Percentiles rank a stretch among this genome's conserved stretches.
phyloP scores from a whole-genome alignment of 306 rosid genomes.

The Lupinus albus region DNA sequence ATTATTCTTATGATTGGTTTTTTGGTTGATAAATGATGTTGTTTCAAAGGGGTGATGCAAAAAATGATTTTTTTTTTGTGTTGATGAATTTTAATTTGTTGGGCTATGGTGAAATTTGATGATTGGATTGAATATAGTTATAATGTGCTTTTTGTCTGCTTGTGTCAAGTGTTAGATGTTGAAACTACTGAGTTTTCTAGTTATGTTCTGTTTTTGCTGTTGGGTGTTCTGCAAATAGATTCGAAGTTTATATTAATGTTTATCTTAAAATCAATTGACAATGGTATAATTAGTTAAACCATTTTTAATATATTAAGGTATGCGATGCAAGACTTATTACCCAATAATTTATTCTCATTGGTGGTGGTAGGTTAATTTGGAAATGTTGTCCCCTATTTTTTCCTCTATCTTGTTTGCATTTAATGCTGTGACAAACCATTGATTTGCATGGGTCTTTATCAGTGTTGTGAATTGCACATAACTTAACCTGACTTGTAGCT shows the following conservation, averaged over 20 bases:
- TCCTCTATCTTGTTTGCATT: background rate
- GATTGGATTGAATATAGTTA: background rate
- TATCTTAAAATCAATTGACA: too few relatives aligned
- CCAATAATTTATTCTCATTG: constrained; percentile 2
- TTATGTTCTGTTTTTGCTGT: constrained; percentile 10
- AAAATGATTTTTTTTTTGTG: background rate
- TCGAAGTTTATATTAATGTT: too few relatives aligned
- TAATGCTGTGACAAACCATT: constrained; percentile 40
- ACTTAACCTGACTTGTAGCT: constrained; percentile 8
- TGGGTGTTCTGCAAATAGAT: constrained; percentile 2
- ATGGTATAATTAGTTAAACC: too few relatives aligned
- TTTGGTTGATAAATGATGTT: constrained; percentile 24
- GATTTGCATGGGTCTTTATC: constrained; percentile 31
- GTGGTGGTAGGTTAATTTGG: constrained; percentile 17
- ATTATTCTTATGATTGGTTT: background rate
- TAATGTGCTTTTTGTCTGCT: constrained; percentile 30
- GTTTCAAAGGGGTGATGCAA: background rate
- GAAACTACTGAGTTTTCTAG: constrained; percentile 28
- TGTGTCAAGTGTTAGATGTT: constrained; percentile 51
- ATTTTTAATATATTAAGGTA: too few relatives aligned
- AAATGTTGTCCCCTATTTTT: constrained; percentile 43
- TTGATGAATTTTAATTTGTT: constrained; percentile 9
- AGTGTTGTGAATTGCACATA: constrained; percentile 28
- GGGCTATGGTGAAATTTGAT: constrained; percentile 12
- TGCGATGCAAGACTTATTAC: too few relatives aligned